These are phyloP conservation scores for Spergularia bocconei DNA, from an alignment of 148 eudicot genomes.

Conservation along the genomic window DNA sequence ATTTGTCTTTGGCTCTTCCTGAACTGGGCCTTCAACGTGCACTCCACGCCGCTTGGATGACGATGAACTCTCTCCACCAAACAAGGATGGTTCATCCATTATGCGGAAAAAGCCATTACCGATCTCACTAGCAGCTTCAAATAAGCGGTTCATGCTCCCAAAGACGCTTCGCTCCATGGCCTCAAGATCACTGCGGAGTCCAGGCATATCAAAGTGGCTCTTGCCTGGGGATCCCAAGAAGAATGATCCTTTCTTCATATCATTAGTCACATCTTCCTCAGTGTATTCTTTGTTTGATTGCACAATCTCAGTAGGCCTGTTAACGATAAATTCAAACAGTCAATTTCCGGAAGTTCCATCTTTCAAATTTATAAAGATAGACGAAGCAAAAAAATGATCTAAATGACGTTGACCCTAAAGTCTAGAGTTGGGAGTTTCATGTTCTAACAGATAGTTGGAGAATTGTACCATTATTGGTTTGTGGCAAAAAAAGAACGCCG, in stretches of 20 bases:
- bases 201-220: slow-evolving; percentile 58
- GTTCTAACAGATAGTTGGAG: no score
- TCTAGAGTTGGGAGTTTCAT: not conserved
- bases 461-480: no score
- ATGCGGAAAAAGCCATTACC: slow-evolving; percentile 48
- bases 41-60: slow-evolving; percentile 44
- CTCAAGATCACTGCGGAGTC: slow-evolving; percentile 69
- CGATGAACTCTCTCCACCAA: slow-evolving; percentile 35
- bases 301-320: slow-evolving; percentile 81
- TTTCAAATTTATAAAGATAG: not conserved
- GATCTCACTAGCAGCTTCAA: slow-evolving; percentile 81
- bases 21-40: slow-evolving; percentile 45
- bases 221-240: slow-evolving; percentile 30
- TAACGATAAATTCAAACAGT: not conserved
- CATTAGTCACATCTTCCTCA: slow-evolving; percentile 77
- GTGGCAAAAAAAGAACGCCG: no score
- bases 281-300: slow-evolving; percentile 81
- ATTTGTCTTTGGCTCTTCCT: slow-evolving; percentile 30
- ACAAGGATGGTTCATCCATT: slow-evolving; percentile 41
- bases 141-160: slow-evolving; percentile 56
- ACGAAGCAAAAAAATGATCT: not conserved
- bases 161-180: slow-evolving; percentile 59
- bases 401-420: not conserved
- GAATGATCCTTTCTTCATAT: slow-evolving; percentile 50
- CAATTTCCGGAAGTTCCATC: not conserved